Evolutionary conservation across 202 grass and related monocot species (phyloP).

Genomic region (Schoenoplectus triqueter): DNA sequence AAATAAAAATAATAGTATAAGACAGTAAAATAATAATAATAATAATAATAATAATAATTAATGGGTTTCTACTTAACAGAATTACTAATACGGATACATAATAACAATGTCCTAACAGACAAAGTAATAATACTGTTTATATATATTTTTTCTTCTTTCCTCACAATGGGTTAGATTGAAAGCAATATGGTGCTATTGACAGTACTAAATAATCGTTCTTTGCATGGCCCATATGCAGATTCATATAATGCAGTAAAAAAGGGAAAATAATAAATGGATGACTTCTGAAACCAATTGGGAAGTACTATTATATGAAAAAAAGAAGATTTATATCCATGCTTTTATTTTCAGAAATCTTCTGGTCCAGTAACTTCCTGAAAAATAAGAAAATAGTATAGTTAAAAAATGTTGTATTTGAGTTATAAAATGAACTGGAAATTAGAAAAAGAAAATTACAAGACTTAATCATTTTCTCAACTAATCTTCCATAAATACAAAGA

Average conservation of each 20-base stretch:
- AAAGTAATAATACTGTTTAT: background rate
- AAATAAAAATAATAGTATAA: no score
- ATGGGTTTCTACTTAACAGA: no score
- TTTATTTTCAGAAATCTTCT: conserved; percentile 45
- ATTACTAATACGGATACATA: background rate
- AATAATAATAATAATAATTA: no score
- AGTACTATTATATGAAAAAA: background rate
- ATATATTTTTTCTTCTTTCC: background rate
- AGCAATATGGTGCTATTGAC: background rate
- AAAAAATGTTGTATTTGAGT: background rate
- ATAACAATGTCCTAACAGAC: background rate
- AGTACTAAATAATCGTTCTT: background rate
- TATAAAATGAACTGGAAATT: conserved; percentile 1
- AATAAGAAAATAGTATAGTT: background rate
- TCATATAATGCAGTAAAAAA: background rate
- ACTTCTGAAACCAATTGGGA: background rate
- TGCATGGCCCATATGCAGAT: background rate
- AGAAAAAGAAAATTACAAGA: no score
- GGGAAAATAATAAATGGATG: background rate
- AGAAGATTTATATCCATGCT: background rate
- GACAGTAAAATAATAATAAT: no score
- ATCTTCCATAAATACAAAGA: background rate
- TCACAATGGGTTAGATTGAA: background rate
- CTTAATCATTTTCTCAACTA: no score
- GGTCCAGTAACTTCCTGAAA: conserved; percentile 60